Evolutionary conservation across 148 eudicot genomes (phyloP).

Genomic region (Camellia japonica): DNA sequence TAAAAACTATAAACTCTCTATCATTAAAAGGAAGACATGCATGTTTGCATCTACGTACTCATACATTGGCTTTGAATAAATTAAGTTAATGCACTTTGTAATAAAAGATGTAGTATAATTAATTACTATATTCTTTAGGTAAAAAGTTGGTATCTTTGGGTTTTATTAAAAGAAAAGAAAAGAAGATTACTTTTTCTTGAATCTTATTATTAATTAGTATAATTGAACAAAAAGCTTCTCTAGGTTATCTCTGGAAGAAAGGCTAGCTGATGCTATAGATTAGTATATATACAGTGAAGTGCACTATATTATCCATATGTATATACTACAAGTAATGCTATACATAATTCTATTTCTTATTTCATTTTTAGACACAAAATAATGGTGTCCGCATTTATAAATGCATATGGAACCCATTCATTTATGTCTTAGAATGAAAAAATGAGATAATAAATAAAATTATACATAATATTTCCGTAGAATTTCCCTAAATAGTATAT

Average conservation of each 20-base stretch:
- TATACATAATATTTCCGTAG: too few species aligned
- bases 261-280: slow-evolving; percentile 5
- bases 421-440: too few species aligned
- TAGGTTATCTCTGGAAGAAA: neutral
- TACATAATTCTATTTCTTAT: too few species aligned
- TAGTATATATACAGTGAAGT: neutral
- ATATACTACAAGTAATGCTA: too few species aligned
- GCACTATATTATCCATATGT: too few species aligned
- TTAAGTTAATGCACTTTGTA: slow-evolving; percentile 2
- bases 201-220: neutral
- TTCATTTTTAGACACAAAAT: too few species aligned
- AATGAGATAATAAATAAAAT: too few species aligned
- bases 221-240: neutral
- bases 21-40: neutral
- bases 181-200: slow-evolving; percentile 10
- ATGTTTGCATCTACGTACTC: neutral
- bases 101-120: neutral
- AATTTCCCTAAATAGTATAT: too few species aligned
- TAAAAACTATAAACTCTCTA: neutral
- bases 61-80: neutral
- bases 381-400: too few species aligned
- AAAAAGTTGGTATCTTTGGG: slow-evolving; percentile 10
- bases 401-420: too few species aligned
- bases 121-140: slow-evolving; percentile 1
- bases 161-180: slow-evolving; percentile 6